A percentile compares a stretch with the other conserved stretches of the same genome.
phyloP scores from a whole-genome alignment of 2,329 filamentous ascomycete genomes.

The Chaetoscypha palmicola region DNA sequence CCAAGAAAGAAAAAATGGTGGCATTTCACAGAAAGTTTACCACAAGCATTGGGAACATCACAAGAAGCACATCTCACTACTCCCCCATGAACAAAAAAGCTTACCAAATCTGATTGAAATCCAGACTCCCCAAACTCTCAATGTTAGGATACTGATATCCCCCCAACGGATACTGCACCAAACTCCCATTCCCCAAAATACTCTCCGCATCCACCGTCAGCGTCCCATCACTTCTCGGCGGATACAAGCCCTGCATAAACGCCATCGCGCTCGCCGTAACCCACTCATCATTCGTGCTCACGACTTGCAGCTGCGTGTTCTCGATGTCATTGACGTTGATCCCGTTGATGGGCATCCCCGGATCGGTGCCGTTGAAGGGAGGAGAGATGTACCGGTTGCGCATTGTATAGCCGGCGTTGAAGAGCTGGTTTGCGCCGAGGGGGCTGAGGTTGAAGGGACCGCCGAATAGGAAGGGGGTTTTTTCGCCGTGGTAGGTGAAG shows the following conservation, averaged over 20 bases:
- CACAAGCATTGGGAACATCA: no score
- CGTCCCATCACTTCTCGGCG: conserved; percentile 42
- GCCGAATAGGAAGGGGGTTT: conserved; percentile 36
- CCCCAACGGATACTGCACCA: conserved; percentile 57
- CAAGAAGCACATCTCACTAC: no score
- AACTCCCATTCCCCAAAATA: conserved; percentile 52
- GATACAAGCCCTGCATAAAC: conserved; percentile 81
- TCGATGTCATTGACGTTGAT: conserved; percentile 41
- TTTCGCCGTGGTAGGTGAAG: conserved; percentile 43
- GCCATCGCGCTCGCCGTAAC: conserved; percentile 63
- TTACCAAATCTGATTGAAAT: conserved; percentile 42
- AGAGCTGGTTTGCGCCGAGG: conserved; percentile 46
- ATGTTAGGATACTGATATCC: conserved; percentile 79
- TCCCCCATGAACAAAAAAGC: conserved; percentile 22
- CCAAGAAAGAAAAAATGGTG: no score
- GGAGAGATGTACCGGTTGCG: conserved; percentile 42
- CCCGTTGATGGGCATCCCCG: conserved; percentile 35
- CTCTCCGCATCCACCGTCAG: conserved; percentile 28
- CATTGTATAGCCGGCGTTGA: conserved; percentile 41
- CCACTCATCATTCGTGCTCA: conserved; percentile 37
- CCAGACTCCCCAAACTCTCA: conserved; percentile 41
- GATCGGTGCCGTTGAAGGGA: not conserved
- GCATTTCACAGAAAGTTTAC: no score
- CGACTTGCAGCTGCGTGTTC: conserved; percentile 40
- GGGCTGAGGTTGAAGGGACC: conserved; percentile 39